Base-by-base conservation (phyloP, 768 basidiomycete genomes). In the Phaeolepiota aurea region DNA sequence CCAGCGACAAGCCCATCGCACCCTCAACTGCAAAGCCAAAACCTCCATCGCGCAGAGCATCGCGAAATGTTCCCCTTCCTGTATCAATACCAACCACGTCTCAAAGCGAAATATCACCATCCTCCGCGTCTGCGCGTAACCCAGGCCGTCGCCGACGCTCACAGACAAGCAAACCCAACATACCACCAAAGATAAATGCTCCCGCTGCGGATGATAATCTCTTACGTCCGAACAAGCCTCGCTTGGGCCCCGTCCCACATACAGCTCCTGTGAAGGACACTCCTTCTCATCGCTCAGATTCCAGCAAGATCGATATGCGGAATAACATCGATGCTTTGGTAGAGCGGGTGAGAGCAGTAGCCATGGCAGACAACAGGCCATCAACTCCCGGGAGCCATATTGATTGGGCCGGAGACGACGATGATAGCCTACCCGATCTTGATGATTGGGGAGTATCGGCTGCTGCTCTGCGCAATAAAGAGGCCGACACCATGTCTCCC, bases 321-420 rank as follows among this genome's bases (percentile, higher is more conserved):
- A 70, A 73, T 37, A 73, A 83, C 46, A 78, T 88, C 38, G 79
- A 87, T 54, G 77, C 77, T n/a, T 66, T 87, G 9, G 85, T 87
- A 11, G 83, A 88, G 54, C 82, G 77, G 38, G 79, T 85, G 9
- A 66, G 84, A 36, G 78, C 83, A 5, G 76, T 77, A 4, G 82
- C 83, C 5, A 84, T 87, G 77, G 78, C 69, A 21, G 68, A 75
- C 39, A 68, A 76, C 51, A 65, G 82, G 32, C 79, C 84, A 10
- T 63, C 73, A 12, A 82, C 83, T 1, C 83, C 83, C 11, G 82
- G 79, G 22, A 84, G 78, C 43, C 86, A 89, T 48, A 82, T 89
- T 43, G 87, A 90, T 58, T 91, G 88, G 88, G 88, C 88, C 31
- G 82, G 82, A 23, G 86, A 89, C 48, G 87, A 91, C 42, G 87